phyloP scores from a whole-genome alignment of 2,329 filamentous ascomycete species.

The Fusarium tricinctum region DNA sequence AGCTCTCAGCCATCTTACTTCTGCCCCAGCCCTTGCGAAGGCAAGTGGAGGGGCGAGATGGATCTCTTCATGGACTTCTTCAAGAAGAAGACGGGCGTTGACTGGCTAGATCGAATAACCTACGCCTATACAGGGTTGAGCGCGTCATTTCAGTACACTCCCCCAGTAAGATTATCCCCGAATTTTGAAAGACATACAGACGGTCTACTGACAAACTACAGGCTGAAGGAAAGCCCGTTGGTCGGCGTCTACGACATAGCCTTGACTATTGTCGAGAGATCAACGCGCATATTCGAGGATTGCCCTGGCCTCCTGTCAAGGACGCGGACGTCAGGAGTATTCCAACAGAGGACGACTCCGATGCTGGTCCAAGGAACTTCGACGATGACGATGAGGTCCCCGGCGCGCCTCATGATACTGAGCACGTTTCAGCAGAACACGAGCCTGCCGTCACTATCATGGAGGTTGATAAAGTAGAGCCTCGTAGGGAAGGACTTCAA shows the following conservation, averaged over 20 bases:
- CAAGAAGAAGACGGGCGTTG: conserved; percentile 66
- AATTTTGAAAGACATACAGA: neutral
- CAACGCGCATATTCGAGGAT: conserved; percentile 52
- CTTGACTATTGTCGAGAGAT: conserved; percentile 54
- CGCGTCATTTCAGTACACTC: conserved; percentile 60
- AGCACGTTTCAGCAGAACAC: neutral
- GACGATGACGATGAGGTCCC: neutral
- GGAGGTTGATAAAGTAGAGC: neutral
- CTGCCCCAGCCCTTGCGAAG: conserved; percentile 57
- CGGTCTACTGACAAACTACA: conserved; percentile 33
- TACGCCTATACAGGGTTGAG: conserved; percentile 51
- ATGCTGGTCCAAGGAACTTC: conserved; percentile 1
- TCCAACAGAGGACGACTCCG: neutral
- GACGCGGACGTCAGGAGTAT: neutral
- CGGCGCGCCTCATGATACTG: neutral
- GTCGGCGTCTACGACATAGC: conserved; percentile 52
- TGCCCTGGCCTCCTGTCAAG: conserved; percentile 47
- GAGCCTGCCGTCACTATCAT: neutral
- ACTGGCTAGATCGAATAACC: conserved; percentile 70
- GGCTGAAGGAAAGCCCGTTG: conserved; percentile 57
- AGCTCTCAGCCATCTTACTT: conserved; percentile 55
- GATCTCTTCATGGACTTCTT: conserved; percentile 70
- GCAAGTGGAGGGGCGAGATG: conserved; percentile 61
- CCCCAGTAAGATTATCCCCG: conserved; percentile 58
- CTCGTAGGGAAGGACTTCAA: neutral